These are phyloP conservation scores for Kodamaea restingae DNA, from an alignment of 805 yeast genomes.

Conservation along the genomic window DNA sequence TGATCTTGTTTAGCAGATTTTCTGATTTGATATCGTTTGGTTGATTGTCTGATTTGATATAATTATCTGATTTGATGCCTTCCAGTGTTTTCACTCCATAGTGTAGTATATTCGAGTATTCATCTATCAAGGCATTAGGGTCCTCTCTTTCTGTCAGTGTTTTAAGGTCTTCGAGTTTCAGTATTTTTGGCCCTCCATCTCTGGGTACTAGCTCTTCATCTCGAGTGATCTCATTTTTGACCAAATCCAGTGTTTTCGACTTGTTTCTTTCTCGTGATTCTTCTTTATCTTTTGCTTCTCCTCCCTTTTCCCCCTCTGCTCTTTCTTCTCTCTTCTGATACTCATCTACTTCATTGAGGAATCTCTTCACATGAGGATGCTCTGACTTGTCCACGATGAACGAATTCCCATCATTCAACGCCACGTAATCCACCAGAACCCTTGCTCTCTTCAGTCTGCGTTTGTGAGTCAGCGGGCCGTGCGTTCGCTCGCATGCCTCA, in stretches of 20 bases:
- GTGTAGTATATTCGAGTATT: too few species aligned
- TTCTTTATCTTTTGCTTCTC: conserved; percentile 6
- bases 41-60: conserved; percentile 22
- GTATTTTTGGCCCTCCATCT: too few species aligned
- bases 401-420: conserved; percentile 69
- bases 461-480: conserved; percentile 49
- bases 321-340: background rate
- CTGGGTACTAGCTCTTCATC: too few species aligned
- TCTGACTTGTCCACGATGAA: conserved; percentile 43
- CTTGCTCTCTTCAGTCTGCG: conserved; percentile 54
- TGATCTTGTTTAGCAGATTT: too few species aligned
- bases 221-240: too few species aligned
- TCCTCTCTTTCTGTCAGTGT: too few species aligned
- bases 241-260: too few species aligned
- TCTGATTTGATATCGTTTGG: background rate
- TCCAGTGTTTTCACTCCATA: too few species aligned
- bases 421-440: conserved; percentile 68
- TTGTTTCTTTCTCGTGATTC: too few species aligned
- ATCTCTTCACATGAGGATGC: conserved; percentile 48
- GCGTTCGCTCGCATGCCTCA: conserved; percentile 34
- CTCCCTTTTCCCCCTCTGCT: background rate
- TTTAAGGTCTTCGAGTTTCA: too few species aligned
- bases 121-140: too few species aligned
- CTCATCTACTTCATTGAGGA: conserved; percentile 17
- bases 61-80: too few species aligned